Evolutionary conservation across 805 yeast species (phyloP).

Genomic region (Vanderwaltozyma polyspora): DNA sequence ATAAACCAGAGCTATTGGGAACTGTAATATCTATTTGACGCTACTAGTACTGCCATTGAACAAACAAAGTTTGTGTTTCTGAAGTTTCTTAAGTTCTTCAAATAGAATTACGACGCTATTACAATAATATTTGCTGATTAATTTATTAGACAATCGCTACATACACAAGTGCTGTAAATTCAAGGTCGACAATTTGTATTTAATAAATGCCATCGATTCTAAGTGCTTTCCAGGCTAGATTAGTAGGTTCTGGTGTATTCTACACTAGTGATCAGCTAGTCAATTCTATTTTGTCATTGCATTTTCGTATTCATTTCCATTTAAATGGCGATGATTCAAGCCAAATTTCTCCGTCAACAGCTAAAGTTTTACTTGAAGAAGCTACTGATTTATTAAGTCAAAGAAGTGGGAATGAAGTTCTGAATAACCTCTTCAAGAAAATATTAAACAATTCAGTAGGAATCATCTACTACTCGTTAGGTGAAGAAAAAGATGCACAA

Average conservation of each 20-base stretch:
- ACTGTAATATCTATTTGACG: no score
- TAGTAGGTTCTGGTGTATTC: conserved; percentile 19
- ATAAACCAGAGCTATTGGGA: no score
- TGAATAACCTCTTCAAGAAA: conserved; percentile 7
- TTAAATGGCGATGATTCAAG: conserved; percentile 8
- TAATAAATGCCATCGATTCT: conserved; percentile 5
- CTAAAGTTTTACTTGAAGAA: conserved; percentile 12
- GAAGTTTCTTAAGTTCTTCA: no score
- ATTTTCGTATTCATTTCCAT: conserved; percentile 22
- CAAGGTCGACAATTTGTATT: no score
- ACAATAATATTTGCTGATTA: no score
- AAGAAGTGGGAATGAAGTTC: conserved; percentile 1
- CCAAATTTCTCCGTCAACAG: background rate
- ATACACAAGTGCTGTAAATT: no score
- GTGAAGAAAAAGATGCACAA: conserved; percentile 4
- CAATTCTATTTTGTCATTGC: conserved; percentile 18
- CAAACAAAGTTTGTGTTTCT: no score
- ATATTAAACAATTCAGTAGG: conserved; percentile 14
- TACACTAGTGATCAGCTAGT: conserved; percentile 11
- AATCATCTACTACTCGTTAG: conserved; percentile 8
- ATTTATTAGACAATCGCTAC: no score
- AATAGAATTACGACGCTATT: no score
- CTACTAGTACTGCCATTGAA: no score
- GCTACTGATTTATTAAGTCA: conserved; percentile 6
- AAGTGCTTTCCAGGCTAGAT: no score